A percentile compares a stretch with the other conserved stretches of the same genome.
phyloP scores from a whole-genome alignment of 345 rosid species.

The Moricandia moricandioides region DNA sequence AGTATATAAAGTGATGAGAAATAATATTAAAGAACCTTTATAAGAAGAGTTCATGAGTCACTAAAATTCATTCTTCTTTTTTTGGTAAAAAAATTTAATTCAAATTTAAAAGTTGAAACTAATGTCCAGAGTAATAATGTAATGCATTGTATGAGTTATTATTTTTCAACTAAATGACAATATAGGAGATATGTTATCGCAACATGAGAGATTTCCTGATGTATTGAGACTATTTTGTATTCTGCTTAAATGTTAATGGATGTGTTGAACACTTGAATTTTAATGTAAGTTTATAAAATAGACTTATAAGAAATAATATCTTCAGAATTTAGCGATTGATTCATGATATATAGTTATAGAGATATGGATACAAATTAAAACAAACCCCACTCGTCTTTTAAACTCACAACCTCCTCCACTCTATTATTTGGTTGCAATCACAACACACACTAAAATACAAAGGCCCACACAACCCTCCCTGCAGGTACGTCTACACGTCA shows the following conservation, averaged over 20 bases:
- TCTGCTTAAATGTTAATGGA: background rate
- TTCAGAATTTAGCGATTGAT: background rate
- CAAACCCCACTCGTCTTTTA: conserved; percentile 23
- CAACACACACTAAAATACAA: conserved; percentile 25
- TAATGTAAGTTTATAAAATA: background rate
- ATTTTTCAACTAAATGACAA: background rate
- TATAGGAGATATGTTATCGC: conserved; percentile 16
- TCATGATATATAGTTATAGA: background rate
- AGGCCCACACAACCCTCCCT: conserved; percentile 18
- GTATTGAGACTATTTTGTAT: conserved; percentile 9
- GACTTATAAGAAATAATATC: background rate
- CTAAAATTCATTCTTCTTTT: background rate
- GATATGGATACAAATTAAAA: background rate
- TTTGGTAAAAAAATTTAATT: background rate
- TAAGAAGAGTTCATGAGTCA: background rate
- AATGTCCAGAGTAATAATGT: background rate
- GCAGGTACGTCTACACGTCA: conserved; percentile 32
- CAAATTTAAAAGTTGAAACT: background rate
- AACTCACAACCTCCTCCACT: conserved; percentile 29
- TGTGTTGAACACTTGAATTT: background rate
- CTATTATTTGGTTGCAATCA: conserved; percentile 34
- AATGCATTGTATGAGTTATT: background rate
- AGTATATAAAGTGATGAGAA: background rate
- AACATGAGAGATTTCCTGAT: conserved; percentile 8
- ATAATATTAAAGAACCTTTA: background rate